A percentile compares a stretch with the other conserved stretches of the same genome.
Conservation (phyloP, 495 filamentous ascomycete species). For the Aspergillus olivimuriae region DNA sequence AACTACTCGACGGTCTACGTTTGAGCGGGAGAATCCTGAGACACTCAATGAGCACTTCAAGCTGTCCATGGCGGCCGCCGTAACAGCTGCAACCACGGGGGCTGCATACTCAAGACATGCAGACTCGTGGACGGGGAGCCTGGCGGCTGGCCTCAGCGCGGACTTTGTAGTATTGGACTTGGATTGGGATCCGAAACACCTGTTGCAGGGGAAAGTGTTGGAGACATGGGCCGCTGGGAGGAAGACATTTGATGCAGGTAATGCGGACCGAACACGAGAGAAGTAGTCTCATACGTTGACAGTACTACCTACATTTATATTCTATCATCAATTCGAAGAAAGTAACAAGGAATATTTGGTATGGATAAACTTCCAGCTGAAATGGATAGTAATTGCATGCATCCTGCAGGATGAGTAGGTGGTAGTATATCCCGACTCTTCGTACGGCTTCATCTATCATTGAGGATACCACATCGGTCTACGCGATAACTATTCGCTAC, state of each 20-base stretch:
- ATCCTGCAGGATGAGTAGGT: too few species aligned
- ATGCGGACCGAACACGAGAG: too few species aligned
- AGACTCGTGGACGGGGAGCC: constrained; percentile 43
- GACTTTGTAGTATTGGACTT: constrained; percentile 56
- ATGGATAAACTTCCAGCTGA: too few species aligned
- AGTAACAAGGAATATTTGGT: too few species aligned
- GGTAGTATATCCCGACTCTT: too few species aligned
- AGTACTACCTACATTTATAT: neutral
- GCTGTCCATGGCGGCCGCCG: constrained; percentile 41
- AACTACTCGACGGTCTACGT: constrained; percentile 46
- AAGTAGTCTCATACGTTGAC: neutral
- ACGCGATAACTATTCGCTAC: too few species aligned
- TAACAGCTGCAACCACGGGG: constrained; percentile 46
- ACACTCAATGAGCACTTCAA: constrained; percentile 47
- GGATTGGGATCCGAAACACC: constrained; percentile 43
- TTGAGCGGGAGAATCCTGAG: constrained; percentile 35
- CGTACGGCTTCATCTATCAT: too few species aligned
- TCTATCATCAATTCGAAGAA: neutral
- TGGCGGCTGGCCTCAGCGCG: constrained; percentile 41
- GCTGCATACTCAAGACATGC: constrained; percentile 52
- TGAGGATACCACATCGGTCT: too few species aligned
- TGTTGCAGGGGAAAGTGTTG: constrained; percentile 41
- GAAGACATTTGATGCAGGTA: constrained; percentile 16
- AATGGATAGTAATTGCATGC: too few species aligned
- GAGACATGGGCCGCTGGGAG: constrained; percentile 52